Base-by-base conservation (phyloP, 129 eudicot genomes). In the Ambrosia artemisiifolia region DNA sequence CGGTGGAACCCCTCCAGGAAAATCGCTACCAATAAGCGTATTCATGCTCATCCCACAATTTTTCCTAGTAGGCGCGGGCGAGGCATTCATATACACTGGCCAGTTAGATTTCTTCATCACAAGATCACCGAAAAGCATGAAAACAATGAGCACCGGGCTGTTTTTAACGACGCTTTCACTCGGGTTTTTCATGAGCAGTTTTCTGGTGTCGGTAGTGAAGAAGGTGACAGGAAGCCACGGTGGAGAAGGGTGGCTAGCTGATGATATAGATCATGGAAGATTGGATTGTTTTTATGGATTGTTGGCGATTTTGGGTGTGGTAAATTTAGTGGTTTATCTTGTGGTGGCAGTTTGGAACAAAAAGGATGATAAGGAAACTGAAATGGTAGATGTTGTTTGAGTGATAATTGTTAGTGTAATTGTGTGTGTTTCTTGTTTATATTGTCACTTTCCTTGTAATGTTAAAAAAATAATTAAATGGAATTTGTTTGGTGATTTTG, bases 71-170 rank as follows among this genome's bases (percentile, higher is more conserved):
- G 97, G 99, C 0, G 32, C 99, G 0, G 99, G 96, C 3, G 99
- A 94, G 63, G 96, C 96, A 1, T 94, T 94, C 64, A 94, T 94
- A 63, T 90, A 94, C 82, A 94, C 98, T 0, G 98, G 98, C 3
- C 98, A 94, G 20, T 82, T 94, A 1, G 97, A 90, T 63, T 94
- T 94, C 84, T 94, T 94, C 91, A 90, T 94, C 44, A 90, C 98
- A 5, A 88, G 90, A 47, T 86, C 99, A 1, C 99, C 99, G 4
- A 94, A 94, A 75, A 86, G 96, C 44, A 94, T 94, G 99, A 94
- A 90, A 49, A 88, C 99, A 0, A 90, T 94, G 97, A 94, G 97
- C 89, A 90, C 99, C 0, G 97, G 99, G 28, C 94, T 94, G 8
- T 94, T 94, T 80, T 67, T 94, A 9, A 88, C 98, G 0, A 94